Percentiles rank a stretch among this genome's conserved stretches.
Conservation (phyloP, 2,329 filamentous ascomycete genomes). For the Hirsutella rhossiliensis region DNA sequence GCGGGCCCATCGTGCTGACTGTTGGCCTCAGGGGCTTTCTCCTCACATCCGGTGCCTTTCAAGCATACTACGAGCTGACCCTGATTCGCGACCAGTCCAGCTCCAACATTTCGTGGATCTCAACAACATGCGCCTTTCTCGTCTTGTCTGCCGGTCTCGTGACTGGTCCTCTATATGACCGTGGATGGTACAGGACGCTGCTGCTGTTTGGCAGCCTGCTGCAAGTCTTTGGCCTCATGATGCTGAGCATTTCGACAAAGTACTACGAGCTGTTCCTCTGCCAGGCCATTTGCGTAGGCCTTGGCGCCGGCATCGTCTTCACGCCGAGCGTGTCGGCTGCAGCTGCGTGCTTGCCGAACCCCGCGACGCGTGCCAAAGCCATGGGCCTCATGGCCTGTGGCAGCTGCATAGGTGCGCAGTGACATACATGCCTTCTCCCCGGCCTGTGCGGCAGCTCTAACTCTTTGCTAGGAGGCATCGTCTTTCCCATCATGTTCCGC, state of each 20-base stretch:
- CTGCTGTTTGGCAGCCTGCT: slow-evolving; percentile 19
- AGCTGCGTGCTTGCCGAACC: slow-evolving; percentile 6
- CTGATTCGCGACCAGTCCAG: neutral
- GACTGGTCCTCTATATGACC: slow-evolving; percentile 17
- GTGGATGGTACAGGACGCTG: slow-evolving; percentile 16
- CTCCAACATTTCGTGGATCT: neutral
- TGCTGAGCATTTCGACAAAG: slow-evolving; percentile 19
- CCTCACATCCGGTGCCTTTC: neutral
- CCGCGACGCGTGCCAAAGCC: neutral
- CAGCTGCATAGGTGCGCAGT: neutral
- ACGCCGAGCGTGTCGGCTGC: slow-evolving; percentile 24
- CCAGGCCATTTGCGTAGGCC: slow-evolving; percentile 39
- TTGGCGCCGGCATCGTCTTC: slow-evolving; percentile 38
- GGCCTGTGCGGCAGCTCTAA: slow-evolving; percentile 25
- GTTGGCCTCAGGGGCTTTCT: neutral
- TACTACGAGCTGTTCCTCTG: slow-evolving; percentile 28
- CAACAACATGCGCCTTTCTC: neutral
- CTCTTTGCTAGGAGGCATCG: slow-evolving; percentile 43
- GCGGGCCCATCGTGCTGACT: too few relatives aligned
- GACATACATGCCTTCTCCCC: neutral
- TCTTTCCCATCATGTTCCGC: slow-evolving; percentile 41
- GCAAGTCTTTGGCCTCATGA: slow-evolving; percentile 24
- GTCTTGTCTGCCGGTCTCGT: slow-evolving; percentile 9
- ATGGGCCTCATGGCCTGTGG: neutral
- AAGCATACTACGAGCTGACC: neutral